Evolutionary conservation across 257 asterid species (phyloP).

Genomic region (Forsythia suspensa): DNA sequence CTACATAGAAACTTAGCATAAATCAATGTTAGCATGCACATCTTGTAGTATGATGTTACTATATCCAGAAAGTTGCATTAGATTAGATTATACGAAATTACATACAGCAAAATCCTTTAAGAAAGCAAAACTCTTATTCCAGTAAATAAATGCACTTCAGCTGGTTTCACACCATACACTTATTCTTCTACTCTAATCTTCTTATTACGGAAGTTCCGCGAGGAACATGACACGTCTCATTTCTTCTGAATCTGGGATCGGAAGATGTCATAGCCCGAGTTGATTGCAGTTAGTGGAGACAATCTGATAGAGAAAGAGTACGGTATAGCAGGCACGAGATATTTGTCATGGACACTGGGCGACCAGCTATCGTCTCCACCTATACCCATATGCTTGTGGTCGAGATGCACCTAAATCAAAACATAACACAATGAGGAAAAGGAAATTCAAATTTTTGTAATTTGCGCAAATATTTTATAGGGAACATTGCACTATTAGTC

Average conservation of each 20-base stretch:
- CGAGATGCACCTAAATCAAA: slow-evolving; percentile 81
- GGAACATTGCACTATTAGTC: background rate
- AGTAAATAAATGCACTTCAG: background rate
- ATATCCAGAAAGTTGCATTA: background rate
- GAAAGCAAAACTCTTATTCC: background rate
- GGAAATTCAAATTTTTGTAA: background rate
- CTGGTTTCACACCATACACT: background rate
- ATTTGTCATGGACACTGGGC: slow-evolving; percentile 77
- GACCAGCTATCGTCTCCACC: slow-evolving; percentile 99
- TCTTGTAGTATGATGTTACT: too few species aligned
- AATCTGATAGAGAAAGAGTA: slow-evolving; percentile 74
- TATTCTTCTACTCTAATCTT: background rate
- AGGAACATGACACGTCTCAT: background rate
- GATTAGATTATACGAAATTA: background rate
- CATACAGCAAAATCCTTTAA: background rate
- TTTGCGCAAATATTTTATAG: background rate
- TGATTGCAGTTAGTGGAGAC: slow-evolving; percentile 51
- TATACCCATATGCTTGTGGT: slow-evolving; percentile 91
- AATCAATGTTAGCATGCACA: too few species aligned
- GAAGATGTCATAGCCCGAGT: slow-evolving; percentile 54
- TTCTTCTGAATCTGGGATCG: slow-evolving; percentile 44
- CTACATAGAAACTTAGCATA: too few species aligned
- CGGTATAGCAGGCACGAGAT: slow-evolving; percentile 73
- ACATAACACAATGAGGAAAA: slow-evolving; percentile 10
- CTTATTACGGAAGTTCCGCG: slow-evolving; percentile 23